Evolutionary conservation across 2,329 filamentous ascomycete species (phyloP).

Genomic region (Fusarium tupiense): DNA sequence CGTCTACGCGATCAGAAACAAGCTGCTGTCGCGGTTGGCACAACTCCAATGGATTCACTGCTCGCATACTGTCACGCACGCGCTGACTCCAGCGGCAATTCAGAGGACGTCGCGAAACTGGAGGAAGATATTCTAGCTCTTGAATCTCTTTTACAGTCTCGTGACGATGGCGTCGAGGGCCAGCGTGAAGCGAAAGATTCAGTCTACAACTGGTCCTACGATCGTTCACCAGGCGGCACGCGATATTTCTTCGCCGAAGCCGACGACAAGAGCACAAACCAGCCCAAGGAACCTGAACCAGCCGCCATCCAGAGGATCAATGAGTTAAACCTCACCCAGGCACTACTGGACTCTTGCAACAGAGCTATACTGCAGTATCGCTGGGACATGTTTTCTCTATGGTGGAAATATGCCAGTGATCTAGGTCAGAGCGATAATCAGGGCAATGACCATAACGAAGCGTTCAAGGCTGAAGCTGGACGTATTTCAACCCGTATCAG

Average conservation of each 20-base stretch:
- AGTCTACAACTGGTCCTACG: slow-evolving; percentile 46
- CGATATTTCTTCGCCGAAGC: slow-evolving; percentile 39
- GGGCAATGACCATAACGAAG: background rate
- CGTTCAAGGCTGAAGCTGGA: background rate
- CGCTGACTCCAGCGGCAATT: background rate
- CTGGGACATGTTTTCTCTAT: slow-evolving; percentile 54
- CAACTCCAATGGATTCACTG: slow-evolving; percentile 52
- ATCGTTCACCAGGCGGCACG: slow-evolving; percentile 39
- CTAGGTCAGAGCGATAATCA: background rate
- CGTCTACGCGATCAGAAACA: slow-evolving; percentile 35
- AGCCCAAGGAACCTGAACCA: background rate
- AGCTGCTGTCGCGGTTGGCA: slow-evolving; percentile 47
- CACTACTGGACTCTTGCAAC: slow-evolving; percentile 32
- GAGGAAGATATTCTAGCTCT: slow-evolving; percentile 44
- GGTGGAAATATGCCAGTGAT: slow-evolving; percentile 50
- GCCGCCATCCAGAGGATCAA: background rate
- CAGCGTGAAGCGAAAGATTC: slow-evolving; percentile 45
- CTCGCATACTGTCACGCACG: slow-evolving; percentile 46
- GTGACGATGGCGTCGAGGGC: slow-evolving; percentile 47
- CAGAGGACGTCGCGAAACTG: slow-evolving; percentile 25
- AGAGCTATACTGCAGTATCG: slow-evolving; percentile 37
- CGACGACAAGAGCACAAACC: slow-evolving; percentile 8
- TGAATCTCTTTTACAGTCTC: slow-evolving; percentile 41
- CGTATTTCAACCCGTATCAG: background rate
- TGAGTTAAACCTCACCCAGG: slow-evolving; percentile 38